Base-by-base conservation (phyloP, 257 asterid species). In the Paulownia fortunei region DNA sequence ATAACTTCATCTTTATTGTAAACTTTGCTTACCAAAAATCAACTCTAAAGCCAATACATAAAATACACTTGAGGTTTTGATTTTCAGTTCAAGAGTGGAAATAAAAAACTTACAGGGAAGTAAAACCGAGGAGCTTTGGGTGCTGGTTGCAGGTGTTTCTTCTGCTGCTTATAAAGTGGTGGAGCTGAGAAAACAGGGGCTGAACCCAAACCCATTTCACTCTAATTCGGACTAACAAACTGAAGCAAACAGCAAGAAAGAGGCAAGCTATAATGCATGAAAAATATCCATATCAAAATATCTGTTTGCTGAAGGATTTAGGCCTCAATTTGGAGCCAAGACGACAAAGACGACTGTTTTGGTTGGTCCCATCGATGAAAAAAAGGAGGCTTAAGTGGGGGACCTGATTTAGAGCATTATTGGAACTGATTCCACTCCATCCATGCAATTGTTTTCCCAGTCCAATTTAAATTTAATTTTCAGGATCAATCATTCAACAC, bases 161-260 rank as follows among this genome's bases (percentile, higher is more conserved):
- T 63, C 44, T 30, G 82, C 58, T 70, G 82, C 80, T 72, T 26
- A 63, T 32, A 73, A 81, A 80, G 59, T 36, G 87, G 74, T 62
- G 87, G 86, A 67, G 87, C 76, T 34, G 87, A 80, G 66, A 58
- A 86, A 67, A 83, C 74, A 18, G 79, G 77, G 74, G 82, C 74
- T 60, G 89, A 87, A 76, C 81, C 68, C 85, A 83, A 71, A 44
- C 72, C 84, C 90, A 87, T 82, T 82, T 68, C 32, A 34, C 39
- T 30, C 7, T n/a, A 26, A 2, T 52, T 23, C 70, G 64, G 24
- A 46, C 62, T 21, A 10, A 63, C 21, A 59, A 44, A 4, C 69
- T 69, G 30, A 18, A 60, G 61, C 54, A 46, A 81, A 37, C 44
- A 36, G 56, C 76, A 61, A 39, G 56, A 15, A 59, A 8, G 42